Conservation (phyloP, 2,329 filamentous ascomycete genomes). For the Torrubiella hemipterigena region DNA sequence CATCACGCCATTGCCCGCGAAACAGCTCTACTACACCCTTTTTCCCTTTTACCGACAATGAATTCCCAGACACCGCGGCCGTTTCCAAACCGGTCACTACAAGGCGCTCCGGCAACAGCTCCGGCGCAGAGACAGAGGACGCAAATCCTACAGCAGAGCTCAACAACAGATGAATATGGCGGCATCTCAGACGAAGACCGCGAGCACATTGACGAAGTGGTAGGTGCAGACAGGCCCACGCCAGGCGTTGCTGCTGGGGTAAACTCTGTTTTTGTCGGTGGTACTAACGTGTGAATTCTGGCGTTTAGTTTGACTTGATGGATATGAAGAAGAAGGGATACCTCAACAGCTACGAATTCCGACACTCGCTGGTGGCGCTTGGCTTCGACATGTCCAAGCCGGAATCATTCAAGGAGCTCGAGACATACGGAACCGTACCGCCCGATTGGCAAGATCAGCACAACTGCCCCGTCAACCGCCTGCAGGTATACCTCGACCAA, state of each 20-base stretch:
- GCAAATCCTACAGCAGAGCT: constrained; percentile 20
- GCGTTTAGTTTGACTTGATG: constrained; percentile 73
- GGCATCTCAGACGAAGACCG: constrained; percentile 73
- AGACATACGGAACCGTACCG: constrained; percentile 66
- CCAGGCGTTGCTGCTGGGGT: not conserved
- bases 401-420: constrained; percentile 71
- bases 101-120: constrained; percentile 15
- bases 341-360: constrained; percentile 97
- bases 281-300: constrained; percentile 8
- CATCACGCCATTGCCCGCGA: too few species aligned
- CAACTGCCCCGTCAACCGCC: constrained; percentile 30
- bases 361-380: constrained; percentile 88
- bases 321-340: constrained; percentile 90
- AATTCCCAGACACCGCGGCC: constrained; percentile 26
- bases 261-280: not conserved
- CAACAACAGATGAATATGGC: constrained; percentile 24
- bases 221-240: constrained; percentile 31
- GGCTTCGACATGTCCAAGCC: constrained; percentile 85
- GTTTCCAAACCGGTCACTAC: constrained; percentile 22
- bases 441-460: constrained; percentile 38
- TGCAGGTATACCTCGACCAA: constrained; percentile 41
- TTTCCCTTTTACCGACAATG: constrained; percentile 16
- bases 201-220: constrained; percentile 88
- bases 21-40: too few species aligned
- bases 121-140: constrained; percentile 16